Base-by-base conservation (phyloP, 1,284 basidiomycete species). In the Limonomyces culmigenus region DNA sequence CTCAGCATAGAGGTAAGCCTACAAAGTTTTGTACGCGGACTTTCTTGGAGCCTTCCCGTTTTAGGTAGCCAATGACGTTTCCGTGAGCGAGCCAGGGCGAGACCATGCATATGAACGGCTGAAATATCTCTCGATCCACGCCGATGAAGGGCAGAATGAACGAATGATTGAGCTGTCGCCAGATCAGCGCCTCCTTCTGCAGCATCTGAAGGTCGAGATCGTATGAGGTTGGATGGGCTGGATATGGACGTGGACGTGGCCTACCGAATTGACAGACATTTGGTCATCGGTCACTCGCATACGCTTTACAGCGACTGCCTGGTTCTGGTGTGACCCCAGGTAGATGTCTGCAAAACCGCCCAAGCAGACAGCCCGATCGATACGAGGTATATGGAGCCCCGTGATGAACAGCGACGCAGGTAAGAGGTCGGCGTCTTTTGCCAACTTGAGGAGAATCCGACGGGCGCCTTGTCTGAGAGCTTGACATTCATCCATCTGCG, bases 291-390 rank as follows among this genome's bases (percentile, higher is more conserved):
- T 32, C 16, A 32, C 20, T 34, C 33, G 12, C 15, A 34, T 5
- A 8, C 33, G 33, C 16, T 34, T 34, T n/a, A 34, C 6, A 8
- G 33, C 33, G 8, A 23, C 33, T 12, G 12, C 18, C 19, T 23
- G 33, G 6, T 16, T 18, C 8, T 12, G 13, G 15, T 18, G 20
- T 6, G 15, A 6, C 10, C 15, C 33, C 19, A 11, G 8, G 18
- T 17, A 34, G 8, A 34, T 34, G 15, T 34, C 33, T 15, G 33
- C 33, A 19, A 34, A 34, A 23, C 33, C 33, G 6, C 33, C 33
- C 8, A 27, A 27, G n/a, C 23, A 27, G 23, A 27, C 23, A 8
- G 23, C 23, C 8, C 23, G 23, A 27, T 27, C 23, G 8, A 27
- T 27, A 8, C 23, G 23, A 8, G 23, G 23, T 8, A 27, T n/a